phyloP scores from a whole-genome alignment of 2,329 filamentous ascomycete genomes.

The Endoconidiophora polonica region DNA sequence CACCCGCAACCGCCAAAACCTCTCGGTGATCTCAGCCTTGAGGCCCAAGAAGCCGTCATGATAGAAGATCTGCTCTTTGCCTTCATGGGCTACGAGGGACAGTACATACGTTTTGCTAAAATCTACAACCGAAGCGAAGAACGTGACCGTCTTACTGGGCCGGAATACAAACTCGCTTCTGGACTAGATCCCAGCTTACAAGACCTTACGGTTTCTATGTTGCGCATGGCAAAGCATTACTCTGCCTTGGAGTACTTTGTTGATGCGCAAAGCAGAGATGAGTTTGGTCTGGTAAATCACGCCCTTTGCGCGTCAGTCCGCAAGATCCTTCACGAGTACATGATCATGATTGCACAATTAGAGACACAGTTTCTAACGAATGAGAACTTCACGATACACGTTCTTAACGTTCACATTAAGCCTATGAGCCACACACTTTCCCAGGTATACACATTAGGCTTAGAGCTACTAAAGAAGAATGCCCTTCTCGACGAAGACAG shows the following conservation, averaged over 20 bases:
- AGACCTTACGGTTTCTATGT: conserved; percentile 73
- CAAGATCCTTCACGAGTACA: conserved; percentile 80
- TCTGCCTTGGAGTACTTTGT: conserved; percentile 82
- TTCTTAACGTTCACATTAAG: conserved; percentile 80
- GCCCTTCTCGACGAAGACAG: conserved; percentile 71
- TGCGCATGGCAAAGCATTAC: conserved; percentile 90
- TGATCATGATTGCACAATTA: conserved; percentile 80
- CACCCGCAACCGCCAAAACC: conserved; percentile 49
- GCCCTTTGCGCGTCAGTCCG: conserved; percentile 89
- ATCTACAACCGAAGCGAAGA: conserved; percentile 72
- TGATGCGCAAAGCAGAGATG: conserved; percentile 80
- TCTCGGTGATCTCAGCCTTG: conserved; percentile 54
- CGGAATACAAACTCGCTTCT: conserved; percentile 59
- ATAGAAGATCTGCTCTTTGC: conserved; percentile 85
- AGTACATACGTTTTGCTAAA: conserved; percentile 78
- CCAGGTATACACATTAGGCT: conserved; percentile 73
- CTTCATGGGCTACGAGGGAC: conserved; percentile 97
- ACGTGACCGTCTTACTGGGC: conserved; percentile 71
- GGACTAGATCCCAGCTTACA: conserved; percentile 83
- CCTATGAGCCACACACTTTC: conserved; percentile 81
- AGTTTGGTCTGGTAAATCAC: conserved; percentile 90
- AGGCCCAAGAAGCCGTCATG: conserved; percentile 72
- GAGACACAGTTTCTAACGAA: conserved; percentile 88
- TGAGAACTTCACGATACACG: conserved; percentile 75
- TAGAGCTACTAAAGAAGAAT: conserved; percentile 78